Percentiles rank a stretch among this genome's conserved stretches.
phyloP scores from a whole-genome alignment of 2,329 filamentous ascomycete genomes.

The Colletotrichum horii region DNA sequence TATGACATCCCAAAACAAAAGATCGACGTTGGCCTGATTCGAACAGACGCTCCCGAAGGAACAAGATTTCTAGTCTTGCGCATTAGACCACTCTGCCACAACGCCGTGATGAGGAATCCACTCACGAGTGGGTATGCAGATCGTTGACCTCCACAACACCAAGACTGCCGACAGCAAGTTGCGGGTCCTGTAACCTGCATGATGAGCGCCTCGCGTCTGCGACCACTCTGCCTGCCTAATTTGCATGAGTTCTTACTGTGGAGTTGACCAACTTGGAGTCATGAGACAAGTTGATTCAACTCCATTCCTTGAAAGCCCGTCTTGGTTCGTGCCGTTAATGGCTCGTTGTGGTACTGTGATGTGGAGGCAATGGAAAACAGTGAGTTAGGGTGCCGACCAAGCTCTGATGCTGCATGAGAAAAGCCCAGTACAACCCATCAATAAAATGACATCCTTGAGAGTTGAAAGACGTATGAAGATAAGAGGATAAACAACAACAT shows the following conservation, averaged over 20 bases:
- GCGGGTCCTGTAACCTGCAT: background rate
- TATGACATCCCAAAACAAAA: background rate
- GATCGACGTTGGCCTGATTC: background rate
- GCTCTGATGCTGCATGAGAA: background rate
- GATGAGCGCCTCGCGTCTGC: fast-evolving
- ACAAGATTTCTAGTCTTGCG: slow-evolving; percentile 4
- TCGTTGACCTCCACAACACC: background rate
- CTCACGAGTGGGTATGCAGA: background rate
- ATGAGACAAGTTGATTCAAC: background rate
- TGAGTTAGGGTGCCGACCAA: background rate
- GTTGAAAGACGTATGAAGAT: background rate
- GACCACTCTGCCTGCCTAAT: fast-evolving
- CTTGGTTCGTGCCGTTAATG: background rate
- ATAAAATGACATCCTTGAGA: background rate
- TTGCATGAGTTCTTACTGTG: background rate
- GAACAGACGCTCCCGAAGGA: slow-evolving; percentile 1
- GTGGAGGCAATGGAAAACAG: background rate
- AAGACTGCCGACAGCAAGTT: background rate
- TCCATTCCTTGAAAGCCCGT: background rate
- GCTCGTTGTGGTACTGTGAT: background rate
- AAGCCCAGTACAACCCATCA: background rate
- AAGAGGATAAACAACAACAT: background rate
- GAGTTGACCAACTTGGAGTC: fast-evolving
- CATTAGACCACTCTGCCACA: slow-evolving; percentile 2
- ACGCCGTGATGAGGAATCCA: background rate